A percentile compares a stretch with the other conserved stretches of the same genome.
Evolutionary conservation across 2,329 filamentous ascomycete species (phyloP).

Genomic region (Helicocarpus griseus): DNA sequence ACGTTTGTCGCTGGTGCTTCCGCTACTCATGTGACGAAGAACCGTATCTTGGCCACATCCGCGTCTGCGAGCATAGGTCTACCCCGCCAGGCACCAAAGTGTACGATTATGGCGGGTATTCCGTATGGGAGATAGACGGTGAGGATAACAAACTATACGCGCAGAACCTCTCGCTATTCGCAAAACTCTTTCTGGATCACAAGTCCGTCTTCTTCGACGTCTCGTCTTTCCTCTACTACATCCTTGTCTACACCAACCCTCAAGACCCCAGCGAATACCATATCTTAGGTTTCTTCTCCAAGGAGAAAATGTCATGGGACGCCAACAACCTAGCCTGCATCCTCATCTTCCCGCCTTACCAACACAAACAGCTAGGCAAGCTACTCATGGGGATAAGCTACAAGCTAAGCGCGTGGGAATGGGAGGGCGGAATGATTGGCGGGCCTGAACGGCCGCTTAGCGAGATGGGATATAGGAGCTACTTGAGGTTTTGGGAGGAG

Average conservation of each 20-base stretch:
- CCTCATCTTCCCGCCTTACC: conserved; percentile 89
- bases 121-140: conserved; percentile 87
- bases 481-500: conserved; percentile 75
- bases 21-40: conserved; percentile 58
- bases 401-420: conserved; percentile 74
- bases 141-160: conserved; percentile 81
- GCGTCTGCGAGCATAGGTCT: conserved; percentile 46
- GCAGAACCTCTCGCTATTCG: conserved; percentile 91
- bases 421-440: conserved; percentile 57
- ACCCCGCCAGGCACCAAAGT: conserved; percentile 60
- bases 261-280: conserved; percentile 36
- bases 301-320: conserved; percentile 98
- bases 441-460: conserved; percentile 92
- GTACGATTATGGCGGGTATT: conserved; percentile 71
- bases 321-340: conserved; percentile 97
- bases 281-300: conserved; percentile 94
- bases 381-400: conserved; percentile 90
- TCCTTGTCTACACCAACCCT: conserved; percentile 65
- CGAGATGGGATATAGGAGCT: conserved; percentile 72
- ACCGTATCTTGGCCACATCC: conserved; percentile 28
- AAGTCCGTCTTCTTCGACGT: conserved; percentile 99
- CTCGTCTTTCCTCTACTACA: conserved; percentile 85
- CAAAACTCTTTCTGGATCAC: conserved; percentile 94
- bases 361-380: conserved; percentile 77
- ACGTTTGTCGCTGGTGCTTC: conserved; percentile 89